Base-by-base conservation (phyloP, 352 stramenopile genomes). In the Peronosclerospora sorghi region DNA sequence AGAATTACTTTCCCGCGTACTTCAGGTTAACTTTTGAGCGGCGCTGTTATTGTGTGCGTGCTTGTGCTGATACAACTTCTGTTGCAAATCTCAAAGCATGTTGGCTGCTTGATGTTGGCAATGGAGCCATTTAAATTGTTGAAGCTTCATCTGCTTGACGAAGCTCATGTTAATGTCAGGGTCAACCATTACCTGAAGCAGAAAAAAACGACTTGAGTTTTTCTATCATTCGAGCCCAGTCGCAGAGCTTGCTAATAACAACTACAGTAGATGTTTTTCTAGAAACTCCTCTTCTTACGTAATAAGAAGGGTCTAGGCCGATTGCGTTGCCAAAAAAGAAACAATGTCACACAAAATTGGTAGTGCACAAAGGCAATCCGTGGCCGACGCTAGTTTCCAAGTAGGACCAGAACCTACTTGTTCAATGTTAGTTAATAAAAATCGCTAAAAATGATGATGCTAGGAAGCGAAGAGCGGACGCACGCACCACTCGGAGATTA, bases 321-420 rank as follows among this genome's bases (percentile, higher is more conserved):
- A 88, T 83, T 27, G 57, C 57, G 37, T 46, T 35, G 15, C 44
- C 36, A 34, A 67, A 37, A 70, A 60, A 10, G 90, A 57, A 90
- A 87, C 5, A 86, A 48, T 21, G 86, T 62, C 20, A 90, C 65
- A 13, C 80, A 77, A 42, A 92, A 87, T 19, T 85, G 68, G 46
- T 87, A 92, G 46, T 87, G 77, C 21, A 92, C 72, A 26, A 88
- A 56, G 6, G 68, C 73, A 4, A 90, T 62, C 8, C 77, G 66
- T 7, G 77, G 69, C 19, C 72, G 57, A 13, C 88, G 64, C 1
- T 66, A 49, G 29, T 55, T 71, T 9, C 68, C 62, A 0, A 68
- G 73, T 8, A 75, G 48, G 48, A 73, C 77, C 6, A 92, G 53
- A 1, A 74, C 79, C 77, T 32, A 26, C 3, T 26, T 3, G 21